Base-by-base conservation (phyloP, 257 asterid species). In the Schizonepeta tenuifolia region DNA sequence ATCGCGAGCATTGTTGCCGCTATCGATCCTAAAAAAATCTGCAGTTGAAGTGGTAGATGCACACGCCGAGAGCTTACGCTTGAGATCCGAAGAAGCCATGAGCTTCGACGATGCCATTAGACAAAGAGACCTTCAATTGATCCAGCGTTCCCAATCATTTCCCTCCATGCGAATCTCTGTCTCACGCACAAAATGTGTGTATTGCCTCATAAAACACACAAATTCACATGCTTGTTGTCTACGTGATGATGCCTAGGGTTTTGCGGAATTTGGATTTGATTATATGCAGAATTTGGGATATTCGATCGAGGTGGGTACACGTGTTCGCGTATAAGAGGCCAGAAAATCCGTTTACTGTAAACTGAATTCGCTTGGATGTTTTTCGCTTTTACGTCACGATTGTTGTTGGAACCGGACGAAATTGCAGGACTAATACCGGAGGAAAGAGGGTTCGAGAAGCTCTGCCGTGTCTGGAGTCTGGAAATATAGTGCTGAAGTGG, bases 1-100 rank as follows among this genome's bases (percentile, higher is more conserved):
- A 58, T 69, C 82, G 12, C 79, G 68, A 70, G 73, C 79, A 58
- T 53, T 65, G 61, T 66, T 21, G 79, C 76, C 40, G 74, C 78
- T 73, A 47, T 78, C 82, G 35, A 70, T 58, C 72, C 76, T 51
- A 0, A 80, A 76, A 65, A 83, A 80, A 58, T 83, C 88, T 43
- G 50, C 22, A 57, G 77, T 53, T 8, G 78, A 56, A 38, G 87
- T 64, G 61, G 81, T 44, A 2, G 89, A 75, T 41, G 70, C 58
- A 67, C 82, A 55, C 18, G 73, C 81, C 7, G 87, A 80, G 24
- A 76, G 80, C 49, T 82, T 80, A 40, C 85, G 85, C 74, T 85
- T 82, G 67, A 80, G 87, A 80, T 80, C 87, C 75, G 83, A 78
- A 65, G 84, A 82, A 69, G 78, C 80, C 86, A 82, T 83, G 43